phyloP scores from a whole-genome alignment of 768 basidiomycete species.

The Neoboletus brunneissimus region DNA sequence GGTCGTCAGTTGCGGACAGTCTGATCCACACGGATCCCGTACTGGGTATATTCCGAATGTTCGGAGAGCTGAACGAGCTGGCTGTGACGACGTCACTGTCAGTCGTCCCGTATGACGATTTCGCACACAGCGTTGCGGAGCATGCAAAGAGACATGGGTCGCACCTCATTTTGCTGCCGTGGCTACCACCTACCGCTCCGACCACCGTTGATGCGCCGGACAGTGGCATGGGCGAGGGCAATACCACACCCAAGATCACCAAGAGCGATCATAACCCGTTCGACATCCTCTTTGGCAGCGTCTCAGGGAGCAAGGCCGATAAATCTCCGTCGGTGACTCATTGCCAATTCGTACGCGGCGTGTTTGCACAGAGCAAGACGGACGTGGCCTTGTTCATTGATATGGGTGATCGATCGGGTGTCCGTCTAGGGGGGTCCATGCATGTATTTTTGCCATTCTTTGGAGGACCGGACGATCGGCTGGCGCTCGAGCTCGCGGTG shows the following conservation, averaged over 20 bases:
- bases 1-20: conserved; percentile 60
- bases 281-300: conserved; percentile 54
- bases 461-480: conserved; percentile 90
- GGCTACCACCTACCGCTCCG: conserved; percentile 49
- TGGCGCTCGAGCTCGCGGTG: conserved; percentile 79
- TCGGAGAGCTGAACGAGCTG: conserved; percentile 68
- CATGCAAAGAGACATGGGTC: conserved; percentile 57
- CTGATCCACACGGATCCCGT: conserved; percentile 71
- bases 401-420: conserved; percentile 38
- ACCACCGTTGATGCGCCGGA: conserved; percentile 4
- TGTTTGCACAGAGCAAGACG: conserved; percentile 66
- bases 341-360: conserved; percentile 78
- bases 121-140: conserved; percentile 65
- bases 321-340: conserved; percentile 56
- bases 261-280: conserved; percentile 56
- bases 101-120: conserved; percentile 75
- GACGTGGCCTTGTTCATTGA: conserved; percentile 89
- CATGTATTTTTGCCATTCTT: conserved; percentile 89
- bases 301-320: conserved; percentile 26
- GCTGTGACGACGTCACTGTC: conserved; percentile 61
- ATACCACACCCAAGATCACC: conserved; percentile 8
- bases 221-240: neutral
- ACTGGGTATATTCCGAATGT: conserved; percentile 72
- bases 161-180: conserved; percentile 81
- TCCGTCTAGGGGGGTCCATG: conserved; percentile 35